Evolutionary conservation across 768 basidiomycete genomes (phyloP).

Genomic region (Cystofilobasidium ferigula): DNA sequence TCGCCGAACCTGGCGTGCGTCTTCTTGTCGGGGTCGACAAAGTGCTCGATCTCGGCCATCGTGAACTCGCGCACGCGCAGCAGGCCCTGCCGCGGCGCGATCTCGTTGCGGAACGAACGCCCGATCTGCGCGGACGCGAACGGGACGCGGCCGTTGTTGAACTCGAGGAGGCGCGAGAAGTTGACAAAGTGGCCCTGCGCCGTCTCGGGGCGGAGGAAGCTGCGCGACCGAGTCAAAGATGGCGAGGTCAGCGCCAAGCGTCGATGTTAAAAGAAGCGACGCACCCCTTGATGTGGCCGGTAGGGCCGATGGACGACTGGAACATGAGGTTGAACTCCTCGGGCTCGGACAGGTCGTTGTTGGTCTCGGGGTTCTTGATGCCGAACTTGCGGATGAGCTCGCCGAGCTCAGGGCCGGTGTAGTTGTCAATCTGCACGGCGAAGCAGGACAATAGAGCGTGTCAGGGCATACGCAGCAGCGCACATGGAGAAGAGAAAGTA

Average conservation of each 20-base stretch:
- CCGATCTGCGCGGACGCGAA: constrained; percentile 98
- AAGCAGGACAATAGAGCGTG: constrained; percentile 18
- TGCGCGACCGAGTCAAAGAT: constrained; percentile 33
- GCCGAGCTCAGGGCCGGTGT: constrained; percentile 76
- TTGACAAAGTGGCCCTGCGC: constrained; percentile 99
- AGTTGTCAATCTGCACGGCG: constrained; percentile 93
- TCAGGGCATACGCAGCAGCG: constrained; percentile 2
- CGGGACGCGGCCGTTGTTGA: constrained; percentile 92
- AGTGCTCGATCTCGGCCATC: constrained; percentile 99
- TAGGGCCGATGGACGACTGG: constrained; percentile 89
- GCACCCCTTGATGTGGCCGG: constrained; percentile 89
- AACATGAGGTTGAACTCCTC: constrained; percentile 99
- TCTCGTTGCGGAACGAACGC: constrained; percentile 92
- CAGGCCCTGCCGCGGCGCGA: constrained; percentile 89
- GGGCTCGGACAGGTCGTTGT: constrained; percentile 83
- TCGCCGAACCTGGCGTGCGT: constrained; percentile 71
- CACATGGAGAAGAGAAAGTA: neutral
- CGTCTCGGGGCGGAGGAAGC: constrained; percentile 92
- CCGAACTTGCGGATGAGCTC: constrained; percentile 67
- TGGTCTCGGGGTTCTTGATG: constrained; percentile 81
- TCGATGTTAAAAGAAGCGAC: constrained; percentile 27
- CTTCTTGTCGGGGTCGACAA: constrained; percentile 89
- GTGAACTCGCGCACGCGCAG: constrained; percentile 95
- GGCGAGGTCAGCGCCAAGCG: neutral
- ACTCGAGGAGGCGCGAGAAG: constrained; percentile 90